Base-by-base conservation (phyloP, 768 basidiomycete species). In the Leccinum sublutescens region DNA sequence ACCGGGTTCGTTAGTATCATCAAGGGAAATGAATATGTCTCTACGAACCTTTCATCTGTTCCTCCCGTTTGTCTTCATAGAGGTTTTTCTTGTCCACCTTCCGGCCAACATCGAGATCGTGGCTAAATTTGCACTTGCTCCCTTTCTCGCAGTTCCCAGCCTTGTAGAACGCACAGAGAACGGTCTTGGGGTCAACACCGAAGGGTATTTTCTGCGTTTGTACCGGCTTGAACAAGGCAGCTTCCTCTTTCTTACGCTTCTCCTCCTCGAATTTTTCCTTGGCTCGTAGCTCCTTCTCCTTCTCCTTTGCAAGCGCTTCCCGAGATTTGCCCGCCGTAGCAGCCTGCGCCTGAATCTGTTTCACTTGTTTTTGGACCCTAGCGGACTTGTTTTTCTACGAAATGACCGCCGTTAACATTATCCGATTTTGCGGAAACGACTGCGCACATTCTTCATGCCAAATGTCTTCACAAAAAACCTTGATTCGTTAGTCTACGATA, bases 51-150 rank as follows among this genome's bases (percentile, higher is more conserved):
- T 77, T 73, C 66, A 82, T 69, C 75, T 95, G 89, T 62, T 94
- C 91, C 71, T 91, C 91, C 62, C 96, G 80, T 55, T 72, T 79
- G 73, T 99, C 97, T 70, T 85, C 87, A 73, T 99, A 99, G 67
- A 99, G 69, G 73, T 95, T 93, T 80, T 88, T 93, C 85, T 98
- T 99, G 72, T 94, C 91, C 50, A 91, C 89, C 75, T 95, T 98
- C 61, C 97, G 78, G 7, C 84, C 95, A 36, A 96, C 84, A 65
- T 98, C 82, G 60, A 87, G 68, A 77, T 98, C 88, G 74, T 99
- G 97, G 63, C 94, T 95, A 77, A 97, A 98, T 80, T 96, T 98
- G 79, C 97, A 98, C 78, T 93, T 93, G 72, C 66, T 85, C 25
- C 93, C 96, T 80, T 98, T 98, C 25, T 96, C 94, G 70, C 96